Percentiles rank a stretch among this genome's conserved stretches.
These are phyloP conservation scores for Rhamnella rubrinervis DNA, from an alignment of 331 rosid species.

Conservation along the genomic window DNA sequence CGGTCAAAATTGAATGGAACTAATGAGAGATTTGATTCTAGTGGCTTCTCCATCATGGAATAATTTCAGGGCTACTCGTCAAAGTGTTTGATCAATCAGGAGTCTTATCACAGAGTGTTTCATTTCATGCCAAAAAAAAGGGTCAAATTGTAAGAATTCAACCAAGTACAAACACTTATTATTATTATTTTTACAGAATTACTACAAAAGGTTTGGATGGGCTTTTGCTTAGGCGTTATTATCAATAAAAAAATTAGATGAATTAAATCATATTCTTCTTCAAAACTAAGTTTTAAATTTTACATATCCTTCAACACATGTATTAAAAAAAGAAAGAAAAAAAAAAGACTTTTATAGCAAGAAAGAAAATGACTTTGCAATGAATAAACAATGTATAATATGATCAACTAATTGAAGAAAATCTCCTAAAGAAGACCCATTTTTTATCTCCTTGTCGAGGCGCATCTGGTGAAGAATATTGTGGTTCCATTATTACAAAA, in stretches of 20 bases:
- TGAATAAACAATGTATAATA: too few species aligned
- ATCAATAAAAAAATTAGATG: background rate
- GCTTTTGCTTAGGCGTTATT: too few species aligned
- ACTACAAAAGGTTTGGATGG: too few species aligned
- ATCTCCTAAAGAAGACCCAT: background rate
- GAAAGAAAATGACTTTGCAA: too few species aligned
- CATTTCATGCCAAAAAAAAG: too few species aligned
- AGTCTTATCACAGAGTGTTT: too few species aligned
- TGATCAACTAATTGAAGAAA: background rate
- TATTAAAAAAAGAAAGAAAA: too few species aligned
- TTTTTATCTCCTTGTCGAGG: slow-evolving; percentile 59
- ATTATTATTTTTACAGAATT: too few species aligned
- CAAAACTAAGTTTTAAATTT: background rate
- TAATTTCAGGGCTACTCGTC: background rate
- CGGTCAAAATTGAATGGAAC: slow-evolving; percentile 12
- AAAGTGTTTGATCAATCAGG: too few species aligned
- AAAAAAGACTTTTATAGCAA: too few species aligned
- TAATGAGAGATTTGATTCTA: background rate
- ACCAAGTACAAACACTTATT: background rate
- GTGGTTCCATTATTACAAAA: slow-evolving; percentile 29
- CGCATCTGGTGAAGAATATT: slow-evolving; percentile 52
- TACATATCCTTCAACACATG: background rate
- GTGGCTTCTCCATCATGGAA: background rate
- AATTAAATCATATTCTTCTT: background rate
- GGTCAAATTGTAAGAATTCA: background rate